Base-by-base conservation (phyloP, 2,329 filamentous ascomycete genomes). In the Pyrenochaeta sp. region DNA sequence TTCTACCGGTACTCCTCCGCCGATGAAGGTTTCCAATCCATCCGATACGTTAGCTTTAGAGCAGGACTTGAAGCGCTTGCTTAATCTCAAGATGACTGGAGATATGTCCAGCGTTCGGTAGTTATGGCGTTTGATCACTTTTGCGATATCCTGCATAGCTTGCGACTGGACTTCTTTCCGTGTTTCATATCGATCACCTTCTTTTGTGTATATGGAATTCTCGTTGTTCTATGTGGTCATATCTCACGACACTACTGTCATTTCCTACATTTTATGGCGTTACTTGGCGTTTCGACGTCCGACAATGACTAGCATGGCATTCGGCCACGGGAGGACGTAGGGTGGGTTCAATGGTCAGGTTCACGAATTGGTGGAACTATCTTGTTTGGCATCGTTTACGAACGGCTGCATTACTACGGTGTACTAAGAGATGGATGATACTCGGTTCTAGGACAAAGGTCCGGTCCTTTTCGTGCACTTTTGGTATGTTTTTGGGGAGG, bases 61-160 rank as follows among this genome's bases (percentile, higher is more conserved):
- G 64, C 69, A 76, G 64, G 68, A 77, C 54, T 64, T 77, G 47
- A 77, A 76, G 63, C 73, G 73, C 28, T 59, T 77, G 64, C 72
- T 77, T 50, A 77, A 77, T 54, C 56, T 77, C 27, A 68, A 67
- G 32, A 47, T 64, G 34, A 48, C 65, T 25, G 69, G 65, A 36
- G 65, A 68, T 39, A 61, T 56, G 25, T 56, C 63, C 19, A 62
- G 68, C 55, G 68, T 69, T 44, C 65, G 62, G 50, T 75, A 71
- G 52, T 50, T 50, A 50, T 58, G 54, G 49, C 50, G 54, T 56
- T 58, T 50, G 24, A 30, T 50, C 19, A 42, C 58, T 49, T 44
- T 61, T 64, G 54, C 47, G 47, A 69, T 71, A 57, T 69, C 54
- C 55, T 70, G 68, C 72, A 68, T 71, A 64, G 66, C 46, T 54